These are phyloP conservation scores for Kodamaea plutei DNA, from an alignment of 1,139 yeast genomes.

Conservation along the genomic window DNA sequence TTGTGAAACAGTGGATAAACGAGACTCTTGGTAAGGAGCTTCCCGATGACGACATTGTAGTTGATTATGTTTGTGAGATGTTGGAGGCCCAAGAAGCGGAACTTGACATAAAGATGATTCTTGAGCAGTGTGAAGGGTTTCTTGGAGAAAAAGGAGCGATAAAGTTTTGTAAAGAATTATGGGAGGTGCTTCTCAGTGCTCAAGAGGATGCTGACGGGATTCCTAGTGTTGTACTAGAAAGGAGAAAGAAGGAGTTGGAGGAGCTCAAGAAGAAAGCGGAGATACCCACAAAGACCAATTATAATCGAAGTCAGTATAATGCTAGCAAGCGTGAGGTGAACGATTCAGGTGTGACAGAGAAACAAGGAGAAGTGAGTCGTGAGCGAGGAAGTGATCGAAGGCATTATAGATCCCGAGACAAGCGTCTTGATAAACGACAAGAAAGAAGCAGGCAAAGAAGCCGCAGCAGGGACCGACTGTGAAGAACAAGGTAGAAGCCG, in stretches of 20 bases:
- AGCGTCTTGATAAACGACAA: no score
- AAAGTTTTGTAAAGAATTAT: conserved; percentile 33
- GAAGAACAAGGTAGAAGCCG: no score
- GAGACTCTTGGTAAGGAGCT: conserved; percentile 26
- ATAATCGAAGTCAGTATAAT: conserved; percentile 20
- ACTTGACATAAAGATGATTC: conserved; percentile 34
- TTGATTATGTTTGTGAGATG: conserved; percentile 38
- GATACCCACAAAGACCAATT: conserved; percentile 19
- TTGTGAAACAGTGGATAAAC: conserved; percentile 35
- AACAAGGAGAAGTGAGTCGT: no score
- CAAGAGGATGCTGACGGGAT: conserved; percentile 39
- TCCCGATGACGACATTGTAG: conserved; percentile 47
- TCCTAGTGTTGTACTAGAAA: conserved; percentile 27
- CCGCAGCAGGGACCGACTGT: no score
- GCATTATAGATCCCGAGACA: no score
- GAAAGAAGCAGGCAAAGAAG: no score
- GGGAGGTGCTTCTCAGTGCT: conserved; percentile 39
- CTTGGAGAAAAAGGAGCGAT: conserved; percentile 33
- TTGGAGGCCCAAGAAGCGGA: conserved; percentile 18
- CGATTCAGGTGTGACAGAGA: no score
- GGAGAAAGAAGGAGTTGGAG: conserved; percentile 12
- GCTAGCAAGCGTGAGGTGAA: conserved; percentile 10
- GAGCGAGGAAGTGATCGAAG: no score
- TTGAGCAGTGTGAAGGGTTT: conserved; percentile 36
- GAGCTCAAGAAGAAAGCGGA: not conserved